Conservation (phyloP, 1,139 yeast genomes). For the Suhomyces terraborum region DNA sequence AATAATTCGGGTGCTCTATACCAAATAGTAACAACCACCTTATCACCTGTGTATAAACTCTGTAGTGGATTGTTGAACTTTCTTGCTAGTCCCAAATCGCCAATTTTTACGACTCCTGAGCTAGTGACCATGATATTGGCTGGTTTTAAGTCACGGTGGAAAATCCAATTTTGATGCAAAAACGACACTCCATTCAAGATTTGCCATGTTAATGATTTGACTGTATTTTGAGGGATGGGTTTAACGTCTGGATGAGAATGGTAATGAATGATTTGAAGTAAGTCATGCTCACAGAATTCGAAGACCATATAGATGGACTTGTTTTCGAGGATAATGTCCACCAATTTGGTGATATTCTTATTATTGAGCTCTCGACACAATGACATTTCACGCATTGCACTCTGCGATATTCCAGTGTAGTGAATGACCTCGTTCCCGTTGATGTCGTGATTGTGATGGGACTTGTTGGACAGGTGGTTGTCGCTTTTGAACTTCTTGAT, state of each 20-base stretch:
- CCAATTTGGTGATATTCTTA: constrained; percentile 74
- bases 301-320: constrained; percentile 93
- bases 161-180: constrained; percentile 91
- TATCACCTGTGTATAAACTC: constrained; percentile 89
- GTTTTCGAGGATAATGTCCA: constrained; percentile 85
- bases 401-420: constrained; percentile 94
- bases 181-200: constrained; percentile 88
- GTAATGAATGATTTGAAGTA: constrained; percentile 87
- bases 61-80: constrained; percentile 88
- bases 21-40: constrained; percentile 98
- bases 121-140: constrained; percentile 96
- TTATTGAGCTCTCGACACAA: constrained; percentile 85
- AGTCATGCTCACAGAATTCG: constrained; percentile 94
- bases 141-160: constrained; percentile 94
- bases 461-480: constrained; percentile 55
- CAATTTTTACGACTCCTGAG: constrained; percentile 88
- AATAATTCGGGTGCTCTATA: constrained; percentile 93
- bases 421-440: constrained; percentile 77
- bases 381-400: constrained; percentile 96
- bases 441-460: constrained; percentile 40
- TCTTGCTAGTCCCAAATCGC: constrained; percentile 93
- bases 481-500: constrained; percentile 95
- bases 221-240: constrained; percentile 72
- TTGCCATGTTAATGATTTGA: constrained; percentile 89
- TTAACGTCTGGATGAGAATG: constrained; percentile 88